Conservation (phyloP, 345 rosid genomes). For the Gossypium stocksii region DNA sequence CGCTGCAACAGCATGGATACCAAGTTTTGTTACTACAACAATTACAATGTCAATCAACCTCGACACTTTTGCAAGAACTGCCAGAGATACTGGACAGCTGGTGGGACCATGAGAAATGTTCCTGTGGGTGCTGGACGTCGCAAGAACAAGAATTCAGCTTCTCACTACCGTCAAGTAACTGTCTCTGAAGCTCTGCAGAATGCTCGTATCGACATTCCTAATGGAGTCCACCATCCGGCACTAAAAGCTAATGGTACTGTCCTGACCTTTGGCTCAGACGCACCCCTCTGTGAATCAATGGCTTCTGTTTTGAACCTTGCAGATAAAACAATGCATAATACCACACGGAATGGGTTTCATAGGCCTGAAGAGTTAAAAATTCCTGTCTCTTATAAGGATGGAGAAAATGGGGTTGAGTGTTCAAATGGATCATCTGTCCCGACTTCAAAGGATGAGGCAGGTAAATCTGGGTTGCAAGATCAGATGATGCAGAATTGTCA, state of each 20-base stretch:
- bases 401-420: constrained; percentile 28
- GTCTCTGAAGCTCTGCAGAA: constrained; percentile 65
- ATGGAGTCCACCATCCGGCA: constrained; percentile 50
- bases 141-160: constrained; percentile 76
- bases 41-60: constrained; percentile 91
- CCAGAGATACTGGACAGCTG: constrained; percentile 98
- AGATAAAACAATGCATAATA: constrained; percentile 46
- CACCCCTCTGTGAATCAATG: constrained; percentile 80
- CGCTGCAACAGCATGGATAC: constrained; percentile 96
- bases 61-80: constrained; percentile 93
- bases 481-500: constrained; percentile 26
- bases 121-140: constrained; percentile 96
- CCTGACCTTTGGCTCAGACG: constrained; percentile 74
- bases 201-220: constrained; percentile 42
- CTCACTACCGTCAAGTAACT: constrained; percentile 66
- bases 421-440: constrained; percentile 31
- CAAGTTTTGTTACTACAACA: constrained; percentile 92
- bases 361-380: constrained; percentile 42
- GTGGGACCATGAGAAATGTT: constrained; percentile 95
- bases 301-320: constrained; percentile 74
- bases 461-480: constrained; percentile 31
- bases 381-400: constrained; percentile 29
- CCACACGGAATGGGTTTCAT: constrained; percentile 45
- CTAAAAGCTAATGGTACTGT: constrained; percentile 56
- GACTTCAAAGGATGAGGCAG: constrained; percentile 27